Conservation (phyloP, 148 eudicot species). For the Rhododendron ferrugineum region DNA sequence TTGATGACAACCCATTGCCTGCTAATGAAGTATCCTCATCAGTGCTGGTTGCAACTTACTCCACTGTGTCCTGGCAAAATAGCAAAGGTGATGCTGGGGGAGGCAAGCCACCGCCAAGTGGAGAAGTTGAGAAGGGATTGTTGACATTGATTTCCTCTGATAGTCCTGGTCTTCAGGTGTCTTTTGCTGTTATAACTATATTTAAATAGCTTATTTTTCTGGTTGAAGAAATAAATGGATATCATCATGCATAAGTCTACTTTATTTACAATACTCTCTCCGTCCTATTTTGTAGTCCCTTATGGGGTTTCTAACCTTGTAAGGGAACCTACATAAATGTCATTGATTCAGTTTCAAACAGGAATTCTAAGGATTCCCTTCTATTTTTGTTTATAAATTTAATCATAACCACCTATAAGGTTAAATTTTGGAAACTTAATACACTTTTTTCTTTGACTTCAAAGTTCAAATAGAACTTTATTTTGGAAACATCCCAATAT, state of each 20-base stretch:
- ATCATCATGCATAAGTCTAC: not conserved
- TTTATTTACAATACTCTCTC: not conserved
- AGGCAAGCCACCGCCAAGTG: conserved; percentile 44
- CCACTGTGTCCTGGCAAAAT: conserved; percentile 45
- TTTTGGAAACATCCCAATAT: not conserved
- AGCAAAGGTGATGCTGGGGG: conserved; percentile 59
- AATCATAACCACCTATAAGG: not conserved
- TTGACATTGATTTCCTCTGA: conserved; percentile 64
- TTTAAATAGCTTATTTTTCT: not conserved
- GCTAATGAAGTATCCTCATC: conserved; percentile 75
- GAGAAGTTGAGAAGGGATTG: conserved; percentile 80
- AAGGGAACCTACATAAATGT: not conserved
- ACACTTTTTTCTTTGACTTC: not conserved
- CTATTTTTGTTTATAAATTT: not conserved
- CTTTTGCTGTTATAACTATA: not conserved
- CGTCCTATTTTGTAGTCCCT: not conserved
- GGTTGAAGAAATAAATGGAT: not conserved
- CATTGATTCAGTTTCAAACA: not conserved
- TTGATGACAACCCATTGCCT: conserved; percentile 81
- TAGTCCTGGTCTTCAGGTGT: conserved; percentile 87
- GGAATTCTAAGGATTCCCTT: not conserved
- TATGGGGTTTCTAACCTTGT: not conserved
- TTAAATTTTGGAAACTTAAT: not conserved
- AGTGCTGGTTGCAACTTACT: conserved; percentile 68
- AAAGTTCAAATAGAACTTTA: not conserved